A percentile compares a stretch with the other conserved stretches of the same genome.
Evolutionary conservation across 106 monocot species (phyloP).

Genomic region (Agapanthus africanus): DNA sequence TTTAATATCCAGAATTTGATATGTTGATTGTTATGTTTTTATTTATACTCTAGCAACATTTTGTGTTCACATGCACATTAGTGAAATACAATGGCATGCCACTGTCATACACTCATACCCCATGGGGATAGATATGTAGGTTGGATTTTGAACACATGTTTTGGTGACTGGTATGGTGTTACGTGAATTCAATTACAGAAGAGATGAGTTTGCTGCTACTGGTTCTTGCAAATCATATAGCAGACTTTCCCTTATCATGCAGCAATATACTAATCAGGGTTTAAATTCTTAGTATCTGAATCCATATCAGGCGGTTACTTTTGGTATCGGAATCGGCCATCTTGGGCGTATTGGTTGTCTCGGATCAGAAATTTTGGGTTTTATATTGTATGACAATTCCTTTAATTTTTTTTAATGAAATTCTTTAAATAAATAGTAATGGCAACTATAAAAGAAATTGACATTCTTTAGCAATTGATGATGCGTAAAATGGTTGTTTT

Average conservation of each 20-base stretch:
- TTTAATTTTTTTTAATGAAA: no score
- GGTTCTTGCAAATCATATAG: neutral
- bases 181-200: neutral
- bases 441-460: no score
- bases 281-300: no score
- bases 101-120: neutral
- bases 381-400: no score
- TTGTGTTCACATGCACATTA: neutral
- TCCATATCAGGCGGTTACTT: no score
- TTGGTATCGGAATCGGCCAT: no score
- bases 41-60: neutral
- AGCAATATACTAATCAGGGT: no score
- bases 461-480: no score
- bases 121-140: neutral
- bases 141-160: neutral
- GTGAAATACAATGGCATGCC: neutral
- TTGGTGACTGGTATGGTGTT: neutral
- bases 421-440: no score
- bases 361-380: no score
- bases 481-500: no score
- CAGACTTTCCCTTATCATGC: neutral
- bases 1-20: neutral
- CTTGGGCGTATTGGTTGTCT: no score
- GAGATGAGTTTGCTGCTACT: neutral
- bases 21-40: neutral